Percentiles rank a stretch among this genome's conserved stretches.
Conservation (phyloP, 306 rosid species). For the Cajanus cajan region DNA sequence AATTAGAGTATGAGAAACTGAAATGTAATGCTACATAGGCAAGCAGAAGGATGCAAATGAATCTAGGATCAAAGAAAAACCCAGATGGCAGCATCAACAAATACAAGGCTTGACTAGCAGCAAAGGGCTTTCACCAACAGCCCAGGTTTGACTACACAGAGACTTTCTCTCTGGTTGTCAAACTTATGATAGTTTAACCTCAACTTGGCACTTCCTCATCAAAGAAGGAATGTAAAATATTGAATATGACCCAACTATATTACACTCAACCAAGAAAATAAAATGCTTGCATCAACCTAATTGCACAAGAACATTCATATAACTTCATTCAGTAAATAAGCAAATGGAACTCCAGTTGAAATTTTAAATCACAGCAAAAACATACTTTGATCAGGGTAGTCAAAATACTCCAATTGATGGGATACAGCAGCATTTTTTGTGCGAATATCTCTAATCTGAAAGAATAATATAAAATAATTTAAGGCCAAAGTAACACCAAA, state of each 20-base stretch:
- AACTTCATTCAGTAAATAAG: background rate
- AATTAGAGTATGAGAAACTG: background rate
- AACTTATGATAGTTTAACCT: background rate
- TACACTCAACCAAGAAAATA: background rate
- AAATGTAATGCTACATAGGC: background rate
- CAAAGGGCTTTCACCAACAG: background rate
- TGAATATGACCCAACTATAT: background rate
- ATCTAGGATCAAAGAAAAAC: background rate
- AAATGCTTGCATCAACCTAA: background rate
- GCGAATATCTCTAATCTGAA: conserved; percentile 52
- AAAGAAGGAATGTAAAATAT: background rate
- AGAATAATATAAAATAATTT: conserved; percentile 8
- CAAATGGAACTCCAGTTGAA: background rate
- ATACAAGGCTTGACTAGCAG: background rate
- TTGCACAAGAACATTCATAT: background rate
- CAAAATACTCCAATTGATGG: conserved; percentile 52
- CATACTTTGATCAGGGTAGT: conserved; percentile 77
- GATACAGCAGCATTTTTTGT: conserved; percentile 20
- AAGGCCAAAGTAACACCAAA: background rate
- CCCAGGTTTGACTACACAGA: background rate
- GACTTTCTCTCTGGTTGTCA: background rate
- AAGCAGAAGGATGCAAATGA: background rate
- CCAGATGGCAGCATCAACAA: background rate
- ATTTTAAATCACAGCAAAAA: background rate
- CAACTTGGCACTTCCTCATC: background rate